These are phyloP conservation scores for Acacia confusa DNA, from an alignment of 306 rosid genomes.

Conservation along the genomic window DNA sequence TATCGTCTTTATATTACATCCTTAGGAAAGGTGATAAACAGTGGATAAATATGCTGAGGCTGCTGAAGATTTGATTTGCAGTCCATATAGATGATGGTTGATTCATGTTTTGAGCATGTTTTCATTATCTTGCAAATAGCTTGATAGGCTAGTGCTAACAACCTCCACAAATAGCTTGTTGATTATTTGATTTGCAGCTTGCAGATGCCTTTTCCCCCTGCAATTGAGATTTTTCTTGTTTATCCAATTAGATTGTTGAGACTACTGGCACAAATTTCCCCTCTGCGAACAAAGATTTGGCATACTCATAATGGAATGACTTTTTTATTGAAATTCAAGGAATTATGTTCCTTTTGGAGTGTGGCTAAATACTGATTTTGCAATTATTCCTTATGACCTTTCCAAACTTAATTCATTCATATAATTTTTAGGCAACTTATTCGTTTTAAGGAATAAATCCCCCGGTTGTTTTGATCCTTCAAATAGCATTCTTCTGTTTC, in stretches of 20 bases:
- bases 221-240: conserved; percentile 11
- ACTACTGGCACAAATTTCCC: background rate
- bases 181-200: conserved; percentile 7
- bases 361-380: conserved; percentile 5
- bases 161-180: background rate
- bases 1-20: conserved; percentile 23
- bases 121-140: background rate
- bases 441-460: background rate
- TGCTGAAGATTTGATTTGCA: background rate
- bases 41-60: conserved; percentile 25
- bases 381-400: background rate
- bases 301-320: conserved; percentile 7
- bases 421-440: conserved; percentile 4
- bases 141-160: background rate
- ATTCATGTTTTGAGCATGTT: background rate
- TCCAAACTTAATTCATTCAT: conserved; percentile 19
- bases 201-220: background rate
- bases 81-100: background rate
- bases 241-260: conserved; percentile 7
- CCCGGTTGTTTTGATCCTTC: conserved; percentile 12
- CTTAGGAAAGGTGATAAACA: conserved; percentile 17
- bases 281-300: background rate
- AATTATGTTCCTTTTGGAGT: conserved; percentile 8
- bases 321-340: conserved; percentile 17
- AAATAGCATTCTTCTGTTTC: conserved; percentile 25